These are phyloP conservation scores for Penicillium paxilli DNA, from an alignment of 495 filamentous ascomycete species.

Conservation along the genomic window DNA sequence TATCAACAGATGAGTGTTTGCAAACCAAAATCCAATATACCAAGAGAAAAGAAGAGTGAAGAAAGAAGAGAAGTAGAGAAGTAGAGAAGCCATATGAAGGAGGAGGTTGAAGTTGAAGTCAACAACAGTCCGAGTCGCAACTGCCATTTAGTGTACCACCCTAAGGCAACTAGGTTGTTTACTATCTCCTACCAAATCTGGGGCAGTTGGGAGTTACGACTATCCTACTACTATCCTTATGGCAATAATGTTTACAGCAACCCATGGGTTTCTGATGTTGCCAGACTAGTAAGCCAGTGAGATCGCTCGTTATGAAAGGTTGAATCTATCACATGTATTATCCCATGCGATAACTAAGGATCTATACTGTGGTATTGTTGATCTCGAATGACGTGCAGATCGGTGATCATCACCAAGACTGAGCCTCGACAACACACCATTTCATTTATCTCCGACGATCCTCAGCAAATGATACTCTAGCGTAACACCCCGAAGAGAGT, in stretches of 20 bases:
- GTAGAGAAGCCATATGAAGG: not conserved
- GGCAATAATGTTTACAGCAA: too few relatives aligned
- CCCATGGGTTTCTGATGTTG: too few relatives aligned
- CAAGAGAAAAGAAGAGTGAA: not conserved
- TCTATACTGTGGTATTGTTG: too few relatives aligned
- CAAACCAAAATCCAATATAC: not conserved
- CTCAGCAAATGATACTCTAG: not conserved
- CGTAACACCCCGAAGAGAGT: not conserved
- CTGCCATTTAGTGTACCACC: not conserved
- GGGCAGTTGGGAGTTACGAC: too few relatives aligned
- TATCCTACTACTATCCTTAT: too few relatives aligned
- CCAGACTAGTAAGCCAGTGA: too few relatives aligned
- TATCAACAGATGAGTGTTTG: not conserved
- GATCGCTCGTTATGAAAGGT: too few relatives aligned
- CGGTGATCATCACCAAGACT: not conserved
- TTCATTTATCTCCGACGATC: not conserved
- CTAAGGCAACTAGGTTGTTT: not conserved
- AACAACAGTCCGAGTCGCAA: not conserved
- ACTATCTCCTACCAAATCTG: too few relatives aligned
- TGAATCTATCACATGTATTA: too few relatives aligned
- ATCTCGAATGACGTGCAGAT: too few relatives aligned
- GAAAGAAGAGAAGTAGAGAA: not conserved
- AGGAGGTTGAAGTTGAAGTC: not conserved
- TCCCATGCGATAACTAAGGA: too few relatives aligned
- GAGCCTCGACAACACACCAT: not conserved